These are phyloP conservation scores for Globisporangium acanthophoron DNA, from an alignment of 352 stramenopile genomes.

Conservation along the genomic window DNA sequence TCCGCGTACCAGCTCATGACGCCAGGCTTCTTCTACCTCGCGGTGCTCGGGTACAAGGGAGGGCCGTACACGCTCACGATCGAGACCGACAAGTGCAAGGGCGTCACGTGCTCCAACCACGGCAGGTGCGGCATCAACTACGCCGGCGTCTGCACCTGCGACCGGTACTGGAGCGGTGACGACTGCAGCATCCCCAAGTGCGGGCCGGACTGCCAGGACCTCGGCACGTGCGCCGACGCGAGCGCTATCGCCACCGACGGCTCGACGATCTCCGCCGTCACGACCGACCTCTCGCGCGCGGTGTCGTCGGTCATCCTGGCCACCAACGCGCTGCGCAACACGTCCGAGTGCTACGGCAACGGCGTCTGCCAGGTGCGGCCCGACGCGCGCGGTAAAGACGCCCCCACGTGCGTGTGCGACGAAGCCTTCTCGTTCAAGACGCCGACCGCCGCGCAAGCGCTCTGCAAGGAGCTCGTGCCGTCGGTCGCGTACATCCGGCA, in stretches of 20 bases:
- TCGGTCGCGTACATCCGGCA: constrained; percentile 57
- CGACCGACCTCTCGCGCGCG: constrained; percentile 5
- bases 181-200: constrained; percentile 72
- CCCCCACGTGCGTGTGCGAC: constrained; percentile 56
- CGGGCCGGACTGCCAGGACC: constrained; percentile 60
- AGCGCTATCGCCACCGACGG: not conserved
- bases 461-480: constrained; percentile 57
- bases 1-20: constrained; percentile 45
- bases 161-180: constrained; percentile 71
- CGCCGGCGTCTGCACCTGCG: constrained; percentile 60
- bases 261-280: constrained; percentile 1
- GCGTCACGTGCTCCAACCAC: constrained; percentile 51
- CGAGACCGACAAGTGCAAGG: constrained; percentile 62
- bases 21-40: constrained; percentile 66
- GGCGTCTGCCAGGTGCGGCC: constrained; percentile 40
- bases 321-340: constrained; percentile 36
- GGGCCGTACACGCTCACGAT: constrained; percentile 33
- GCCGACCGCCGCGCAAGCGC: constrained; percentile 32
- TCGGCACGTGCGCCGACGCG: constrained; percentile 31
- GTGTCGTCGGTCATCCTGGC: constrained; percentile 11
- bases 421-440: constrained; percentile 53
- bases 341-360: constrained; percentile 71
- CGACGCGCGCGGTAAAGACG: constrained; percentile 9
- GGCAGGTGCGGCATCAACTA: constrained; percentile 56
- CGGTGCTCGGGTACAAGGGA: constrained; percentile 49